phyloP scores from a whole-genome alignment of 1,284 basidiomycete genomes.

The Psilocybe mexicana region DNA sequence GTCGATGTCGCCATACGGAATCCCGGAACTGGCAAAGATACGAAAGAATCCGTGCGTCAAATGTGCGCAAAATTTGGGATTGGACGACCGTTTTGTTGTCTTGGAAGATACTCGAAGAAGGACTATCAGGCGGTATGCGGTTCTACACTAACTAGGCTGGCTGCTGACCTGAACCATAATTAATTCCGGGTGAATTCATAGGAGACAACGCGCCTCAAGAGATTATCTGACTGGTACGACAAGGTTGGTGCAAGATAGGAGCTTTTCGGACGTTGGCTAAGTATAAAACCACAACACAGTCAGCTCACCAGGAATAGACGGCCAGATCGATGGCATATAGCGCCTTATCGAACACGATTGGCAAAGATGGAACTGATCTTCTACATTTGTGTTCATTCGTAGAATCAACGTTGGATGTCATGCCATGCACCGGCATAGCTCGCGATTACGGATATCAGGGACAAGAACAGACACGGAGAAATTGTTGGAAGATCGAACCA shows the following conservation, averaged over 20 bases:
- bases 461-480: not conserved
- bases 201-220: not conserved
- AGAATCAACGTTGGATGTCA: not conserved
- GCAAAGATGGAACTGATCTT: constrained; percentile 11
- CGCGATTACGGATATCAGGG: not conserved
- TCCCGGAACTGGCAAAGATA: constrained; percentile 22
- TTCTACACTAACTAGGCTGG: constrained; percentile 3
- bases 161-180: not conserved
- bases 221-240: constrained; percentile 7
- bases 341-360: constrained; percentile 5
- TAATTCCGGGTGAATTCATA: not conserved
- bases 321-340: not conserved
- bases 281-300: not conserved
- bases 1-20: constrained; percentile 23
- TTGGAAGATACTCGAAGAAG: not conserved
- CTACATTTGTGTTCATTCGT: constrained; percentile 1
- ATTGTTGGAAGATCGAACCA: not conserved
- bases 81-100: constrained; percentile 12
- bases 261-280: not conserved
- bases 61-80: constrained; percentile 14
- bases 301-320: not conserved
- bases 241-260: constrained; percentile 5
- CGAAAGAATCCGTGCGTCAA: constrained; percentile 12
- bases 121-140: constrained; percentile 5
- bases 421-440: not conserved